Evolutionary conservation across 805 yeast species (phyloP), one percentile per base, ranked within the genome.

Genomic region (Spathaspora passalidarum): DNA sequence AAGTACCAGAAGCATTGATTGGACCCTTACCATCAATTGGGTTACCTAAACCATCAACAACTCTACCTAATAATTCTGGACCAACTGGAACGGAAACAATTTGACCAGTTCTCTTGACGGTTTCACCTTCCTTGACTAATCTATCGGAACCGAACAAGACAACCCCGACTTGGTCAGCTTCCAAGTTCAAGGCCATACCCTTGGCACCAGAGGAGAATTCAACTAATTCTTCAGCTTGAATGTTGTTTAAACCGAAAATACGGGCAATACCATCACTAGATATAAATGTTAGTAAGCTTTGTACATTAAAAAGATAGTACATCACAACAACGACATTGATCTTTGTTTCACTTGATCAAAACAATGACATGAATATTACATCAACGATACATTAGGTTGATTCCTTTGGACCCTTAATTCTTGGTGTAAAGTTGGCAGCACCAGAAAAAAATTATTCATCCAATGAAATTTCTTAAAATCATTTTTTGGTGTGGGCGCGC

Each of bases 11-110:
- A 63, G 95, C 79, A 67, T 86, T 84, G 62, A 94, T 81, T 75
- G 99, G 99, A 59, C 99, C 99, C 82, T 94, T 94, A 80, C 98
- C 99, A 72, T 94, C 99, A 66, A 94, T 94, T 78, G 99, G 97
- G 84, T 83, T 82, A 81, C 99, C 99, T 66, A 94, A 82, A 69
- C 98, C 99, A 69, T 94, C 99, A 61, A 94, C 97, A 66, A 94
- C 99, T 82, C 99, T 90, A 69, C 99, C 99, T 70, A 94, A 81
- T 75, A 94, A 79, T 68, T 81, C 94, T 65, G 98, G 99, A 68
- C 99, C 99, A 56, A 92, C 96, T 70, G 96, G 97, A 56, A 94
- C 97, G 72, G 92, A 97, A 64, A 94, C 99, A 87, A 94, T 92
- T 81, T 87, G 81, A 77, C 99, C 98, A 63, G 99, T 91, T 84